Percentiles rank a stretch among this genome's conserved stretches.
These are phyloP conservation scores for Aspergillus pseudoviridinutans DNA, from an alignment of 2,329 filamentous ascomycete genomes.

Conservation along the genomic window DNA sequence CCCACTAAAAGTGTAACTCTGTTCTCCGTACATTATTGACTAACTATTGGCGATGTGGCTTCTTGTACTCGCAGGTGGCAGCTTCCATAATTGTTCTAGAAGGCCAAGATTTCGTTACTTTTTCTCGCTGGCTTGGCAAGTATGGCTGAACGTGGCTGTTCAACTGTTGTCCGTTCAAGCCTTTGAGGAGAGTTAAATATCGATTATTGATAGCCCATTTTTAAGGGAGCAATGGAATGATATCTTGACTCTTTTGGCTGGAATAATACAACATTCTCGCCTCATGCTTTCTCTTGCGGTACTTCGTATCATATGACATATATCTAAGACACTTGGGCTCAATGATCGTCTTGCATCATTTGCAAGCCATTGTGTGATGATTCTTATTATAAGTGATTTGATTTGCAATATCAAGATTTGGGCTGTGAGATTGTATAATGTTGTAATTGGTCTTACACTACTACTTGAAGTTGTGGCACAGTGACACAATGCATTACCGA, in stretches of 20 bases:
- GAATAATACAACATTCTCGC: neutral
- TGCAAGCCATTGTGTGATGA: neutral
- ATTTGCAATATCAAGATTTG: neutral
- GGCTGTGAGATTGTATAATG: neutral
- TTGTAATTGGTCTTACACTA: neutral
- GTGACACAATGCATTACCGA: neutral
- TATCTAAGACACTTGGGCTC: too few relatives aligned
- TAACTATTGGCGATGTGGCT: neutral
- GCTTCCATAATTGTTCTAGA: neutral
- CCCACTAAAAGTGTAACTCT: neutral
- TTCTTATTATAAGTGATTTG: neutral
- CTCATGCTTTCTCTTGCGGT: too few relatives aligned
- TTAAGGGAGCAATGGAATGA: too few relatives aligned
- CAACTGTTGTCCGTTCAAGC: neutral
- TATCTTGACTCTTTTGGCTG: neutral
- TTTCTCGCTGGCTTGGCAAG: neutral
- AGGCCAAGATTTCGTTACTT: neutral
- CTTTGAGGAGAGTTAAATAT: neutral
- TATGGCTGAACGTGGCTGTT: neutral
- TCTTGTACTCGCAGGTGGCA: neutral
- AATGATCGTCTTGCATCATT: neutral
- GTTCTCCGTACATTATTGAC: neutral
- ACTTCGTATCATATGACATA: too few relatives aligned
- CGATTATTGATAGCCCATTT: too few relatives aligned
- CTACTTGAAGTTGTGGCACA: neutral